A percentile compares a stretch with the other conserved stretches of the same genome.
These are phyloP conservation scores for Cryptococcus maquisensis DNA, from an alignment of 1,284 basidiomycete species.

Conservation along the genomic window DNA sequence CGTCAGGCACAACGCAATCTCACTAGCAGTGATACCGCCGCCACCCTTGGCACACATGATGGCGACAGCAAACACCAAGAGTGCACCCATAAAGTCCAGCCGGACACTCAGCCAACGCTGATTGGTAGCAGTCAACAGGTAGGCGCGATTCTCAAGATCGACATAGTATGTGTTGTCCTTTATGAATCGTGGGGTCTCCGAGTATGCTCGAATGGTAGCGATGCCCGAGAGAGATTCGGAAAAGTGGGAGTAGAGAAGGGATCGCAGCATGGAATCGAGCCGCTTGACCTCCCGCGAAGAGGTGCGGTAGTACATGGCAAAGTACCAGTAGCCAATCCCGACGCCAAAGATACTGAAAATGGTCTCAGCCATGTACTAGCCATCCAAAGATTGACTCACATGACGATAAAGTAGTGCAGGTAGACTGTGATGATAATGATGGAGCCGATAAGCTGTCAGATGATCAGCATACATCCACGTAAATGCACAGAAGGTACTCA, in stretches of 20 bases:
- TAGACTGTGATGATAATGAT: constrained; percentile 72
- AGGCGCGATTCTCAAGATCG: constrained; percentile 85
- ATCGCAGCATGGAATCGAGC: constrained; percentile 44
- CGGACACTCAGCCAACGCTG: constrained; percentile 85
- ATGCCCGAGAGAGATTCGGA: constrained; percentile 80
- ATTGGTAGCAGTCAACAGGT: constrained; percentile 64
- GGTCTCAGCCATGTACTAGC: no score
- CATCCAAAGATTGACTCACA: constrained; percentile 20
- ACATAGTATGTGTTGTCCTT: constrained; percentile 70
- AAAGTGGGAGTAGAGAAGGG: constrained; percentile 75
- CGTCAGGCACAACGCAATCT: constrained; percentile 57
- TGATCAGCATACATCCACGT: no score
- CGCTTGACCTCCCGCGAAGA: constrained; percentile 84
- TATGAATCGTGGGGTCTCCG: constrained; percentile 65
- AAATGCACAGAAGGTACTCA: no score
- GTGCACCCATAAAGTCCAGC: constrained; percentile 73
- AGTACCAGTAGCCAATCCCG: constrained; percentile 54
- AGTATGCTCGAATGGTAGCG: constrained; percentile 79
- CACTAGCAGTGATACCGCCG: constrained; percentile 68
- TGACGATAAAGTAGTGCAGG: constrained; percentile 78
- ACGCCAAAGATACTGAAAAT: constrained; percentile 54
- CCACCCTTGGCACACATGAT: constrained; percentile 63
- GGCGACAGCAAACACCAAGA: constrained; percentile 73
- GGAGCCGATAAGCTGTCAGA: constrained; percentile 40
- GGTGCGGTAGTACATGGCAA: constrained; percentile 76